A percentile compares a stretch with the other conserved stretches of the same genome.
These are phyloP conservation scores for Verbena officinalis DNA, from an alignment of 257 asterid species.

Conservation along the genomic window DNA sequence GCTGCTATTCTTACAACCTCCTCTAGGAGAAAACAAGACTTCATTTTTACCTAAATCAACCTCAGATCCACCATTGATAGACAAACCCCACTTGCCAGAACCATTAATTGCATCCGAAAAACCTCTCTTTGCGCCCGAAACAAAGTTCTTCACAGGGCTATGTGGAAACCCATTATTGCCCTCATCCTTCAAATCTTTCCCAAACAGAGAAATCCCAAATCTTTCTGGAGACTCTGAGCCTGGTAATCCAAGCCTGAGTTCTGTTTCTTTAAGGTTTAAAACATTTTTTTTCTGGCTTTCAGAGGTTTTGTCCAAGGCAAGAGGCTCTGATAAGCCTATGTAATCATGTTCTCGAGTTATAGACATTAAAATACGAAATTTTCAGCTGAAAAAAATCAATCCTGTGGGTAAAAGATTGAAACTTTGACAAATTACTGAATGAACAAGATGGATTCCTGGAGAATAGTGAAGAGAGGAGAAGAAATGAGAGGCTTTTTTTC, in stretches of 20 bases:
- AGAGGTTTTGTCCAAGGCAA: constrained; percentile 38
- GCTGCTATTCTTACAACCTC: constrained; percentile 30
- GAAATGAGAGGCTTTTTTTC: constrained; percentile 11
- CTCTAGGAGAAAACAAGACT: constrained; percentile 40
- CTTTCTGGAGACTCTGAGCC: constrained; percentile 66
- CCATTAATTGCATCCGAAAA: constrained; percentile 78
- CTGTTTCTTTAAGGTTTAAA: constrained; percentile 66
- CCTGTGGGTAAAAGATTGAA: neutral
- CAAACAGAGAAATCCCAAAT: constrained; percentile 55
- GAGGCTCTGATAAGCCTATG: constrained; percentile 66
- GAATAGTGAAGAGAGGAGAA: constrained; percentile 21
- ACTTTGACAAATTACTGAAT: constrained; percentile 9
- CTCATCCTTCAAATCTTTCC: constrained; percentile 61
- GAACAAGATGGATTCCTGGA: constrained; percentile 19
- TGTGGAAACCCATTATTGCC: constrained; percentile 30
- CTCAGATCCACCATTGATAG: constrained; percentile 64
- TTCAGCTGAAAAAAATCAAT: neutral
- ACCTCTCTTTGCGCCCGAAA: constrained; percentile 73
- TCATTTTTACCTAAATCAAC: constrained; percentile 41
- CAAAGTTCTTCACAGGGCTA: constrained; percentile 39
- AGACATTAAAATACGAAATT: constrained; percentile 41
- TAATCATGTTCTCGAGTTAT: constrained; percentile 63
- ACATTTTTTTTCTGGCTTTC: constrained; percentile 31
- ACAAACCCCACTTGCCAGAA: constrained; percentile 68
- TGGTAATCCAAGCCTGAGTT: constrained; percentile 85